Conservation (phyloP, 2,329 filamentous ascomycete species). For the Paraconiothyrium brasiliense region DNA sequence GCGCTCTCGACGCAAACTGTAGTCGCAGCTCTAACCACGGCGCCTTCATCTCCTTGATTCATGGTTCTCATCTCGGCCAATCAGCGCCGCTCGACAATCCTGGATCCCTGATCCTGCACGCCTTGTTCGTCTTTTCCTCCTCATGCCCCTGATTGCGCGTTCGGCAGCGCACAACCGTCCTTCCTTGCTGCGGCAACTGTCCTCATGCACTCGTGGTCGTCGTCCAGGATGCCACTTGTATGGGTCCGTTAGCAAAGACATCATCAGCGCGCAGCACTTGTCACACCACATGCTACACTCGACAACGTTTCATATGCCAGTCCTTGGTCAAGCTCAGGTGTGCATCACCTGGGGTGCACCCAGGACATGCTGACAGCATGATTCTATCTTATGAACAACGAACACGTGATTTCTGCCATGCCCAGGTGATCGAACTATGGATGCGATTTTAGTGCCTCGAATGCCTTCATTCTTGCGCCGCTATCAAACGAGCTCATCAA, state of each 20-base stretch:
- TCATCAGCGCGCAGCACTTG: not conserved
- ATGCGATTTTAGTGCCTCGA: not conserved
- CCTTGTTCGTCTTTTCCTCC: conserved; percentile 14
- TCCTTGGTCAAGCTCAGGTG: not conserved
- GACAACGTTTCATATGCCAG: not conserved
- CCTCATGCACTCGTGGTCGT: not conserved
- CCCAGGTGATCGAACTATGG: not conserved
- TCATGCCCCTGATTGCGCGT: conserved; percentile 13
- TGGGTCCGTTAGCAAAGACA: no score
- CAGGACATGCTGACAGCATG: not conserved
- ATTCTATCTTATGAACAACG: not conserved
- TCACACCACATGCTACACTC: conserved; percentile 7
- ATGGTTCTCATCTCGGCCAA: conserved; percentile 30
- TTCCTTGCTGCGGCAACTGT: conserved; percentile 10
- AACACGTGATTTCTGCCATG: not conserved
- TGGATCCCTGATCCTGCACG: not conserved
- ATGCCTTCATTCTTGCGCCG: not conserved
- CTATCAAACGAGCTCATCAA: not conserved
- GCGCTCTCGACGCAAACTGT: conserved; percentile 38
- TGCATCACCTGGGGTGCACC: not conserved
- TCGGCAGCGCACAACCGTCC: not conserved
- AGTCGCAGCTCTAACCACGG: conserved; percentile 32
- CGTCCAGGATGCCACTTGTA: not conserved
- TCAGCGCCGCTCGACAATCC: conserved; percentile 23
- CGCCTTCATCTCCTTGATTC: conserved; percentile 51